These are phyloP conservation scores for Tulasnella sp. DNA, from an alignment of 768 basidiomycete species.

Conservation along the genomic window DNA sequence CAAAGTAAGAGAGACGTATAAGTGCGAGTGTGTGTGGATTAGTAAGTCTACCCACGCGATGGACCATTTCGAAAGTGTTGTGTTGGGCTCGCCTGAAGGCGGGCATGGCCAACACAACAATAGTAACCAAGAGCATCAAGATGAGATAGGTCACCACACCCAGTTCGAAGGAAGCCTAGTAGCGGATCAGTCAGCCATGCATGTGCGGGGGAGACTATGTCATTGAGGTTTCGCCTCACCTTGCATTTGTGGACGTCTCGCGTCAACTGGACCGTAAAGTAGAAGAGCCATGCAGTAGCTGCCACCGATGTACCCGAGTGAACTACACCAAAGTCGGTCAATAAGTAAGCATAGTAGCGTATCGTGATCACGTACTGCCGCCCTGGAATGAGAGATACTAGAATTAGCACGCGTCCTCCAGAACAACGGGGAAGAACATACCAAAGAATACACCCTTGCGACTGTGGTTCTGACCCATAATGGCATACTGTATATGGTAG, in stretches of 20 bases:
- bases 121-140: conserved; percentile 35
- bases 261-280: conserved; percentile 16
- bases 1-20: too few relatives aligned
- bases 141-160: conserved; percentile 25
- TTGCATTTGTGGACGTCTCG: not conserved
- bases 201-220: not conserved
- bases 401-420: not conserved
- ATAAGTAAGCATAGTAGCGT: not conserved
- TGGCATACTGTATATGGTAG: not conserved
- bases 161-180: not conserved
- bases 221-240: not conserved
- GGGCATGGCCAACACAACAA: conserved; percentile 43
- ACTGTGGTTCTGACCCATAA: conserved; percentile 1
- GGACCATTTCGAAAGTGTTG: conserved; percentile 42
- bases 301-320: conserved; percentile 17
- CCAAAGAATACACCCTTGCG: conserved; percentile 10
- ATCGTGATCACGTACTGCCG: not conserved
- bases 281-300: conserved; percentile 16
- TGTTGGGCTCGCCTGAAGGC: conserved; percentile 36
- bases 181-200: not conserved
- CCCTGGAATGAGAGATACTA: not conserved
- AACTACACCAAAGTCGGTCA: not conserved
- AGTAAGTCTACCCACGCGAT: conserved; percentile 28
- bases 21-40: not conserved
- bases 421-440: not conserved